Conservation (phyloP, 768 basidiomycete genomes). For the Boletus eberwhitei region DNA sequence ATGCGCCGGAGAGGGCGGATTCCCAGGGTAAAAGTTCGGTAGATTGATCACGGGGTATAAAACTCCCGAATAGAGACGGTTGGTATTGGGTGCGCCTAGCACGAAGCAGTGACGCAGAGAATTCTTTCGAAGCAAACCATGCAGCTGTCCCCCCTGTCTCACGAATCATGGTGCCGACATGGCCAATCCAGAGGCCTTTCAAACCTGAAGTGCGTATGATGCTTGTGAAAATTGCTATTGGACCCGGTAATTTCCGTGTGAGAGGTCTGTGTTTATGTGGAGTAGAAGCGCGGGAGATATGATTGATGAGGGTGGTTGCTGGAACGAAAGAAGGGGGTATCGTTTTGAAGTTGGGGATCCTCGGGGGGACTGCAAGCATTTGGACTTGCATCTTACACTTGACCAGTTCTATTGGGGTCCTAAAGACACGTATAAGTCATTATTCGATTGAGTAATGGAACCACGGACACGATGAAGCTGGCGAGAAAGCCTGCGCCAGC, state of each 20-base stretch:
- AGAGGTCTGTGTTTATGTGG: conserved; percentile 10
- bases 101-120: no score
- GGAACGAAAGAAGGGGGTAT: conserved; percentile 16
- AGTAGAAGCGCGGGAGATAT: neutral
- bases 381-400: conserved; percentile 97
- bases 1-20: conserved; percentile 74
- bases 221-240: conserved; percentile 45
- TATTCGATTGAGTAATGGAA: neutral
- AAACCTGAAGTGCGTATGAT: conserved; percentile 49
- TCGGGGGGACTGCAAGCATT: conserved; percentile 45
- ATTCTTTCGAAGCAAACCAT: conserved; percentile 89
- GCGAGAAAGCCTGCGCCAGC: conserved; percentile 76
- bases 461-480: conserved; percentile 75
- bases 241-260: conserved; percentile 42
- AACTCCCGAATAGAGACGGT: neutral
- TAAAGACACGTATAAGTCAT: conserved; percentile 27
- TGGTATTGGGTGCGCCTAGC: conserved; percentile 8
- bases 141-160: conserved; percentile 87
- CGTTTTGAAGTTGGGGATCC: conserved; percentile 11
- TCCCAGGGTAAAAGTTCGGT: conserved; percentile 53
- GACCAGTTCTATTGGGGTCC: conserved; percentile 89
- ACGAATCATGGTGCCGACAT: conserved; percentile 81
- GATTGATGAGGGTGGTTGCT: neutral
- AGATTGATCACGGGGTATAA: neutral
- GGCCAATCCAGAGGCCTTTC: conserved; percentile 80